Conservation (phyloP, 768 basidiomycete species). For the Podaxis carcinomalis region DNA sequence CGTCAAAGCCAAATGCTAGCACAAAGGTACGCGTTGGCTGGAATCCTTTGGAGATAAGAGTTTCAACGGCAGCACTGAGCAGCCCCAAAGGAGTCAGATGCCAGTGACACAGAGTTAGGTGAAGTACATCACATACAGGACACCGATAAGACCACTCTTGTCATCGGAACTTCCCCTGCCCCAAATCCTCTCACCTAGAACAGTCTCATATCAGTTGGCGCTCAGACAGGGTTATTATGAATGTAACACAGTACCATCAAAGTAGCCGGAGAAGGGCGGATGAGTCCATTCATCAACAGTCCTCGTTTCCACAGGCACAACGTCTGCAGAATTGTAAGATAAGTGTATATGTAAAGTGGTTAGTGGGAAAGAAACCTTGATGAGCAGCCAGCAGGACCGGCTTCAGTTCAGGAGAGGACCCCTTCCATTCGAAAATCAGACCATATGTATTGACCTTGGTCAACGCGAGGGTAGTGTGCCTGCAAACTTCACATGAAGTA, state of each 20-base stretch:
- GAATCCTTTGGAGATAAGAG: constrained; percentile 58
- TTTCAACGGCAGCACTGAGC: constrained; percentile 52
- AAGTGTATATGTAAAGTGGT: not conserved
- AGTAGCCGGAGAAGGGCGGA: constrained; percentile 62
- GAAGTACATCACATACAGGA: constrained; percentile 37
- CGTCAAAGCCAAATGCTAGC: constrained; percentile 72
- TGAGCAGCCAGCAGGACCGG: constrained; percentile 68
- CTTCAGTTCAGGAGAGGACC: constrained; percentile 56
- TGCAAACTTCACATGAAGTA: constrained; percentile 19
- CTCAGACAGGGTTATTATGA: not conserved
- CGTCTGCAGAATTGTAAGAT: constrained; percentile 36
- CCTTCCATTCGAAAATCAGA: constrained; percentile 71
- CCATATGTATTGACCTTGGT: constrained; percentile 76
- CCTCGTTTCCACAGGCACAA: constrained; percentile 59
- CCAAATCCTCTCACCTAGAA: constrained; percentile 53
- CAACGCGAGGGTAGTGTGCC: constrained; percentile 53
- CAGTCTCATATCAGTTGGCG: not conserved
- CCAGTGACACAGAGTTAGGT: not conserved
- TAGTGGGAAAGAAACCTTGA: constrained; percentile 40
- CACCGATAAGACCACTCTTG: constrained; percentile 71
- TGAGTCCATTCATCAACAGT: constrained; percentile 55
- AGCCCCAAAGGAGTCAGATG: not conserved
- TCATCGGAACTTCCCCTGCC: constrained; percentile 74
- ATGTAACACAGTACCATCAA: constrained; percentile 38
- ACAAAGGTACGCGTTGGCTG: constrained; percentile 60